Evolutionary conservation across 2,329 filamentous ascomycete species (phyloP), one percentile per base, ranked within the genome.

Genomic region (Penicillium verrucosum): DNA sequence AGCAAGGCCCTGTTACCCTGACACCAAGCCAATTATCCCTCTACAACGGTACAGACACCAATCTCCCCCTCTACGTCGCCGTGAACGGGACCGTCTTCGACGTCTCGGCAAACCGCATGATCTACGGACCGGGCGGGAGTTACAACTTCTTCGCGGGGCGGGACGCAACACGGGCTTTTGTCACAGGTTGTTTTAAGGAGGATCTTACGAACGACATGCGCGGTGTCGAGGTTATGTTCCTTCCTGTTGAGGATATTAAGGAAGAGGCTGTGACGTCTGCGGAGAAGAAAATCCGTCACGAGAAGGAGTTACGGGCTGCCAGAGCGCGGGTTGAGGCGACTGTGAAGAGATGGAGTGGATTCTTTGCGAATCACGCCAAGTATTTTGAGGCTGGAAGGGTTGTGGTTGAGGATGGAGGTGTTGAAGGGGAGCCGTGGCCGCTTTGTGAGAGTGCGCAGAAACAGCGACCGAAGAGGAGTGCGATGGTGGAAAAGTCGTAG

Each of bases 111-210:
- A 80, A 79, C 37, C 78, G 80, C 67, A 57, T 80, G 21, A 73
- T 77, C 57, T 94, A 94, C 78, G 90, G 90, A 0, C 88, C 92
- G 0, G 92, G 91, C 29, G 94, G 92, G 5, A 86, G 85, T 37
- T 99, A 99, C 80, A 82, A 87, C 68, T 87, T 89, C 77, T 96
- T 99, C 74, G 85, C 92, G 0, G 94, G 93, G 59, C 82, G 82
- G 60, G 94, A 99, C 75, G 92, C 93, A 34, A 86, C 89, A 14
- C 88, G 94, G 47, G 91, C 88, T 21, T 99, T 92, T 74, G 86
- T 99, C 10, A 97, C 94, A 2, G 91, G 90, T 18, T 99, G 94
- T 75, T 99, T 99, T 77, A 79, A 84, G 38, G 88, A 91, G 61
- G 94, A 99, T 79, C 80, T 87, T 32, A 94, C 87, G 2, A 82